Percentiles rank a stretch among this genome's conserved stretches.
These are phyloP conservation scores for Rhododendron ovatum DNA, from an alignment of 148 eudicot species.

Conservation along the genomic window DNA sequence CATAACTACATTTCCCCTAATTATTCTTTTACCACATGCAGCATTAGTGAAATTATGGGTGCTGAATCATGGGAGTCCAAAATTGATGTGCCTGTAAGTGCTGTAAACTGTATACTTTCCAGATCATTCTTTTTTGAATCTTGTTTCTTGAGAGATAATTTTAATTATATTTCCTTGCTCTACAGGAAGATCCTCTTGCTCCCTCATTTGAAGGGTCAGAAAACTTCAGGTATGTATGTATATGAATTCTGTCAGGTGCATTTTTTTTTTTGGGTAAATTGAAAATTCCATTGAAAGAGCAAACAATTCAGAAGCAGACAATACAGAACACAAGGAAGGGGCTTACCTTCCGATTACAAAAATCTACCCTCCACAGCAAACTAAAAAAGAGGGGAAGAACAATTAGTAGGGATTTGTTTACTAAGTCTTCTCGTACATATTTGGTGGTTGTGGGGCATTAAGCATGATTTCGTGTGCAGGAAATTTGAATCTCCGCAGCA, in stretches of 20 bases:
- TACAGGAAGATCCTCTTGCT: constrained; percentile 41
- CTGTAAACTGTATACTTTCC: background rate
- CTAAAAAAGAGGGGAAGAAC: background rate
- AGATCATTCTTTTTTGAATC: background rate
- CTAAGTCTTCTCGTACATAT: background rate
- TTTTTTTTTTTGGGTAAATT: background rate
- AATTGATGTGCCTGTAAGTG: constrained; percentile 50
- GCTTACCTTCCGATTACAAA: background rate
- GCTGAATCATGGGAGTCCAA: constrained; percentile 59
- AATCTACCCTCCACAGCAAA: background rate
- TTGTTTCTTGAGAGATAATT: background rate
- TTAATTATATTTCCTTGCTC: constrained; percentile 13
- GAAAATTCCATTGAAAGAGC: background rate
- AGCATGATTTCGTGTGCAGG: constrained; percentile 38
- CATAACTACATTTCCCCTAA: background rate
- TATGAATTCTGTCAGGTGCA: background rate
- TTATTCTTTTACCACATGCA: constrained; percentile 26
- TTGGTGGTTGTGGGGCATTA: constrained; percentile 7
- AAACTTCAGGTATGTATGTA: constrained; percentile 39
- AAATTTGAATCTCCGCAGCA: constrained; percentile 54
- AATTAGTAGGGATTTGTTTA: background rate
- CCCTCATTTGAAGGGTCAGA: constrained; percentile 28
- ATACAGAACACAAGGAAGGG: background rate
- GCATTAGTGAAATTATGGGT: constrained; percentile 74
- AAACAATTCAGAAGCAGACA: background rate